These are phyloP conservation scores for Davidsoniella australis DNA, from an alignment of 2,329 filamentous ascomycete genomes.

Conservation along the genomic window DNA sequence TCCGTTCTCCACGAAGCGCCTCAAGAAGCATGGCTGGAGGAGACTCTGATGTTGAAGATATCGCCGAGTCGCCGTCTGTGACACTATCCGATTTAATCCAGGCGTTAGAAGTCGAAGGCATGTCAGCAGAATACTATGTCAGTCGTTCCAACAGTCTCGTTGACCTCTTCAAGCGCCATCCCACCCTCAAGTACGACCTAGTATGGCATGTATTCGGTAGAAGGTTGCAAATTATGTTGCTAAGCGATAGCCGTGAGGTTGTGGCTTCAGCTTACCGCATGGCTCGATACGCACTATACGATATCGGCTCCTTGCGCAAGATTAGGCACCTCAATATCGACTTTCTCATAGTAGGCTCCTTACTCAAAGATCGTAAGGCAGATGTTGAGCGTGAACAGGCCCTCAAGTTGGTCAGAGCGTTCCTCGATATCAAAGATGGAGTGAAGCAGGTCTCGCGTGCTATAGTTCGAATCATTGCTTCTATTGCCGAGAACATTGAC, in stretches of 20 bases:
- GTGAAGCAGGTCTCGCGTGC: slow-evolving; percentile 73
- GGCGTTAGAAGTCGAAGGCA: slow-evolving; percentile 70
- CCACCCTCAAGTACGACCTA: slow-evolving; percentile 87
- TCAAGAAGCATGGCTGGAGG: slow-evolving; percentile 36
- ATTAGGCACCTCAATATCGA: slow-evolving; percentile 83
- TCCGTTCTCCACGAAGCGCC: slow-evolving; percentile 41
- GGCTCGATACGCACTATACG: slow-evolving; percentile 85
- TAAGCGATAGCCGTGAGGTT: slow-evolving; percentile 90
- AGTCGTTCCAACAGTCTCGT: slow-evolving; percentile 81
- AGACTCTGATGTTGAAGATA: slow-evolving; percentile 48
- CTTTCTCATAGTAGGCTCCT: slow-evolving; percentile 74
- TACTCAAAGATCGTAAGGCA: slow-evolving; percentile 93
- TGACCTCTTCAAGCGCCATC: slow-evolving; percentile 88
- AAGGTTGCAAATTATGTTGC: slow-evolving; percentile 84
- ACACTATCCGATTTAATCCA: slow-evolving; percentile 80
- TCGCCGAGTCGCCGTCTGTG: slow-evolving; percentile 76
- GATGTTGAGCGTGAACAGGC: slow-evolving; percentile 94
- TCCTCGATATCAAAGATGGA: slow-evolving; percentile 88
- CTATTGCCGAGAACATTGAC: slow-evolving; percentile 75
- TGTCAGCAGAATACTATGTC: slow-evolving; percentile 90
- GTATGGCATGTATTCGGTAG: slow-evolving; percentile 92
- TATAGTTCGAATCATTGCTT: slow-evolving; percentile 75
- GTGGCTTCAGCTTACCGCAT: slow-evolving; percentile 88
- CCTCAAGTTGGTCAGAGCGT: slow-evolving; percentile 86
- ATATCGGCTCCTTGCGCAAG: slow-evolving; percentile 72